A percentile compares a stretch with the other conserved stretches of the same genome.
Conservation (phyloP, 768 basidiomycete genomes). For the Lentinula edodes region DNA sequence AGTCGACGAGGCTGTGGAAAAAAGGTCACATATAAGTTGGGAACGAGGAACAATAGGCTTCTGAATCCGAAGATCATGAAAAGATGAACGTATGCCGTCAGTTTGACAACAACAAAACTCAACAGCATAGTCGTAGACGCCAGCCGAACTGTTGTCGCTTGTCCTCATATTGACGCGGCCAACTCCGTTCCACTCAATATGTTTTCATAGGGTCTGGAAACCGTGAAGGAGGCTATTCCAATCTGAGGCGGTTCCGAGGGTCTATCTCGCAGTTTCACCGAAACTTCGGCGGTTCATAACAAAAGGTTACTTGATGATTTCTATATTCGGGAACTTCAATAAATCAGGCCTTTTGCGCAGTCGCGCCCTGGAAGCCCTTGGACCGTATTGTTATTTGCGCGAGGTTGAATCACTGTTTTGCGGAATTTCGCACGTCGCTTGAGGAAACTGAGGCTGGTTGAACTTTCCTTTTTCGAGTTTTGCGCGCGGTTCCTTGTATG, state of each 20-base stretch:
- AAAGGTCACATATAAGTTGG: too few species aligned
- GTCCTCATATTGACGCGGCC: neutral
- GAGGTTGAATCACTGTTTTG: neutral
- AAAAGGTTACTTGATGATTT: neutral
- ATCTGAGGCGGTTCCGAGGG: neutral
- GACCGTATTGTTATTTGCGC: neutral
- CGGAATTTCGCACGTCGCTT: neutral
- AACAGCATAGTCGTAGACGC: too few species aligned
- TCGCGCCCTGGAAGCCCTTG: neutral
- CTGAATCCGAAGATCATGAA: too few species aligned
- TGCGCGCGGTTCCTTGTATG: neutral
- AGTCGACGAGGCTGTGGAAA: too few species aligned
- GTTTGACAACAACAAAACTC: too few species aligned
- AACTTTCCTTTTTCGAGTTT: neutral
- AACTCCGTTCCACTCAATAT: neutral
- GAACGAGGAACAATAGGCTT: too few species aligned
- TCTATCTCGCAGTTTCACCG: neutral
- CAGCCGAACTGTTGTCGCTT: too few species aligned
- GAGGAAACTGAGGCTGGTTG: neutral
- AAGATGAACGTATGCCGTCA: too few species aligned
- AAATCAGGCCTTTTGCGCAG: neutral
- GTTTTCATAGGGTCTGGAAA: neutral
- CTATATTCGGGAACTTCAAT: neutral
- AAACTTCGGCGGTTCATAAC: too few species aligned
- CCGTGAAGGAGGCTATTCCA: neutral